Evolutionary conservation across 139 green algal genomes (phyloP).

Genomic region (Monoraphidium neglectum): DNA sequence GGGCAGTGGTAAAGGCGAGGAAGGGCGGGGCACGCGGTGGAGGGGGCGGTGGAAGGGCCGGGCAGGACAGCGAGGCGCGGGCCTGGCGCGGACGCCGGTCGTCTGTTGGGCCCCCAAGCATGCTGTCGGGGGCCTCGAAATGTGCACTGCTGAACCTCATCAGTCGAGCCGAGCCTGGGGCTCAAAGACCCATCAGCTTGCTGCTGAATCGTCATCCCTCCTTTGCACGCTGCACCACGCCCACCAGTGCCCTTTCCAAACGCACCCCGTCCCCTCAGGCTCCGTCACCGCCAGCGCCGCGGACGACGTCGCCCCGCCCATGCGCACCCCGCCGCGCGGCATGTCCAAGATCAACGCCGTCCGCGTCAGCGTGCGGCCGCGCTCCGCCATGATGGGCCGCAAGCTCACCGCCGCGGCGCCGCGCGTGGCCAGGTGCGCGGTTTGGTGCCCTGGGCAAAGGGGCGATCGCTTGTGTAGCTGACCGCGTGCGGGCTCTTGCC

Average conservation of each 20-base stretch:
- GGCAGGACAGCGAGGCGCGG: no score
- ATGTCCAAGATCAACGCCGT: conserved; percentile 19
- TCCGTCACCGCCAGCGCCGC: neutral
- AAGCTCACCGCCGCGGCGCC: neutral
- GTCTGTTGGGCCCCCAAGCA: no score
- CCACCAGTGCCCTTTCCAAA: no score
- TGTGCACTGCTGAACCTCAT: neutral
- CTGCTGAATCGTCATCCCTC: conserved; percentile 4
- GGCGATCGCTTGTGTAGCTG: no score
- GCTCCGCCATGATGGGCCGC: neutral
- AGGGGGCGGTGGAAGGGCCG: no score
- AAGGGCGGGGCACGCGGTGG: no score
- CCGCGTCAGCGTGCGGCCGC: neutral
- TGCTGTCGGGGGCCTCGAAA: neutral
- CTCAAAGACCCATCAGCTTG: neutral
- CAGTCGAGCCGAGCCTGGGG: neutral
- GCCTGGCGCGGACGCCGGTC: no score
- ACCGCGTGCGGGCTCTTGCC: no score
- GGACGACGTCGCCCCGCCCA: neutral
- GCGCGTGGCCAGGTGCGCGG: neutral
- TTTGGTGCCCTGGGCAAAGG: no score
- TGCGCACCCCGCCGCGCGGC: neutral
- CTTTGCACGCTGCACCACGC: no score
- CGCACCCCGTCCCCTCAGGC: no score
- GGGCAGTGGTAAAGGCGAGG: no score